A percentile compares a stretch with the other conserved stretches of the same genome.
Conservation (phyloP, 2,329 filamentous ascomycete species). For the Penicillium glabrum region DNA sequence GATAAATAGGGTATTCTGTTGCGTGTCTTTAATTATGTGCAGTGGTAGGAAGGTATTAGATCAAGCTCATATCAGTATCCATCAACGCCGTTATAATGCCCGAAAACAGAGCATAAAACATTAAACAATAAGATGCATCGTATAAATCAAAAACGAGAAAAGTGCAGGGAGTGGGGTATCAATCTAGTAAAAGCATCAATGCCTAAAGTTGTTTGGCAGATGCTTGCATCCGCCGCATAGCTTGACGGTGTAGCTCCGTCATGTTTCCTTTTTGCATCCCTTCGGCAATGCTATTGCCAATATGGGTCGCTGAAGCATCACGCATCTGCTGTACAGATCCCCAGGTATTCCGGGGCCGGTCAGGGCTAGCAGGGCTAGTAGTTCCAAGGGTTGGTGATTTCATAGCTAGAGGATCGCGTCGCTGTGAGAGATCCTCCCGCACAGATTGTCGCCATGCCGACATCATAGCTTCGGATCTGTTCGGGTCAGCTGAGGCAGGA, state of each 20-base stretch:
- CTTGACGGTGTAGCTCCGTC: slow-evolving; percentile 73
- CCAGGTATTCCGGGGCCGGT: slow-evolving; percentile 63
- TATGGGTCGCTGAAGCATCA: slow-evolving; percentile 56
- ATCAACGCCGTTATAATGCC: slow-evolving; percentile 1
- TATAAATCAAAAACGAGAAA: background rate
- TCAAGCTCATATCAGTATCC: background rate
- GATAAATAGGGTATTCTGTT: background rate
- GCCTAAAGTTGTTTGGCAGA: slow-evolving; percentile 43
- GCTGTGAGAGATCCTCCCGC: slow-evolving; percentile 58
- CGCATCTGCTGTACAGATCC: slow-evolving; percentile 61
- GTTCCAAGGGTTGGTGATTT: slow-evolving; percentile 20
- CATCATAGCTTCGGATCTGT: slow-evolving; percentile 54
- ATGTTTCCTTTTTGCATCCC: slow-evolving; percentile 75
- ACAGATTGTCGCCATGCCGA: slow-evolving; percentile 68
- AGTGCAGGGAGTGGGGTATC: slow-evolving; percentile 8
- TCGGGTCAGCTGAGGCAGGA: slow-evolving; percentile 6
- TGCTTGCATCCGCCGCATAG: slow-evolving; percentile 76
- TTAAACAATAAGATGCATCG: background rate
- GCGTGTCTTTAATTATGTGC: slow-evolving; percentile 8
- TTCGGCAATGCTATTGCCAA: slow-evolving; percentile 67
- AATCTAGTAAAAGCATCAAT: background rate
- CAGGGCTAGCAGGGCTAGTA: slow-evolving; percentile 41
- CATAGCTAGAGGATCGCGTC: slow-evolving; percentile 28
- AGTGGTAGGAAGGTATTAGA: background rate
- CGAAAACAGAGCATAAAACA: slow-evolving; percentile 5